Evolutionary conservation across 345 rosid species (phyloP), one percentile per base, ranked within the genome.

Genomic region (Orychophragmus violaceus): DNA sequence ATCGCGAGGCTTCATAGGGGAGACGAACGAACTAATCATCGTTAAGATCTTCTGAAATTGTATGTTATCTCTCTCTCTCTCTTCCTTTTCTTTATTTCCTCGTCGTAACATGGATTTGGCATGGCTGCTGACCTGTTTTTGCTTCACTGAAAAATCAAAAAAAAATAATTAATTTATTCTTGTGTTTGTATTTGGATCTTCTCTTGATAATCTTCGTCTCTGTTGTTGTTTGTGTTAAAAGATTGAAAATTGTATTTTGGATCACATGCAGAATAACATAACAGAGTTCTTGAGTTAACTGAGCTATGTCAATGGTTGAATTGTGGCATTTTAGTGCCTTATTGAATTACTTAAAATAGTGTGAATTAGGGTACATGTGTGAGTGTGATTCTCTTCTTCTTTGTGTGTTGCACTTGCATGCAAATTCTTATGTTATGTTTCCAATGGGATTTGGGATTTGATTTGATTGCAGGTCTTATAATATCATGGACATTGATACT

Each of bases 401-500:
- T 19, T n/a, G 6, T 14, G 25, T 45, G 52, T 59, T 48, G 19
- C 57, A 55, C 29, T 5, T 16, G 21, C 11, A n/a, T n/a, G n/a
- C n/a, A n/a, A n/a, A n/a, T 68, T 56, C 29, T 13, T 11, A 46
- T 24, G 2, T 30, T 19, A 25, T 29, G 22, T 4, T 32, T 37
- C 55, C 57, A 54, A 66, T 64, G 62, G 52, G 58, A 44, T 59
- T 36, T 16, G 18, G 36, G 53, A 35, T 58, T 24, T 28, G 30
- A 27, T 27, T 27, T 71, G 29, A 2, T 16, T 70, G 22, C 70
- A 65, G 79, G 50, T 64, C 19, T 3, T 37, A 25, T 64, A 64
- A 25, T 62, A 69, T 64, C 39, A 78, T 77, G 74, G 80, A 76
- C 36, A 62, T 65, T 44, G 81, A 67, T 74, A 62, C 63, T 66